Percentiles rank a stretch among this genome's conserved stretches.
Evolutionary conservation across 129 eudicot species (phyloP).

Genomic region (Pseudognaphalium luteoalbum): DNA sequence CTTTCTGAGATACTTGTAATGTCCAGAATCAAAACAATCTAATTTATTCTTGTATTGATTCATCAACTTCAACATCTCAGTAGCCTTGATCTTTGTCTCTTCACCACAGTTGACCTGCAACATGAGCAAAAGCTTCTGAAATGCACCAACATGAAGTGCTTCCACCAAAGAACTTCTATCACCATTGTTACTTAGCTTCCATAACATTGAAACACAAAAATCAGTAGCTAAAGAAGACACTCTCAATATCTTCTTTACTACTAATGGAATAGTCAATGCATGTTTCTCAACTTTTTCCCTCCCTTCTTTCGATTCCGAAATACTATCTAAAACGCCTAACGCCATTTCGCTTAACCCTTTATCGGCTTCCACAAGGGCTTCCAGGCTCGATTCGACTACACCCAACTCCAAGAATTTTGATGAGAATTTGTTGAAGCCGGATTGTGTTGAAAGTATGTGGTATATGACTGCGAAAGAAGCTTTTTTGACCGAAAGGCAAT

Average conservation of each 20-base stretch:
- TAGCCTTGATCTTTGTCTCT: slow-evolving; percentile 64
- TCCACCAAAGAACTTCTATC: slow-evolving; percentile 44
- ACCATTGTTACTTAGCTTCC: slow-evolving; percentile 57
- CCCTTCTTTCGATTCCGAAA: slow-evolving; percentile 44
- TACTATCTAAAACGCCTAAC: slow-evolving; percentile 54
- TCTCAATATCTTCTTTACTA: slow-evolving; percentile 74
- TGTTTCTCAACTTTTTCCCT: slow-evolving; percentile 39
- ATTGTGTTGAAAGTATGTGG: slow-evolving; percentile 39
- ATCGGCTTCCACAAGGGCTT: slow-evolving; percentile 56
- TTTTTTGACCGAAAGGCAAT: slow-evolving; percentile 42
- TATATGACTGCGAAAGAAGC: slow-evolving; percentile 52
- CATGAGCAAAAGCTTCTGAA: slow-evolving; percentile 79
- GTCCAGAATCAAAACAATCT: slow-evolving; percentile 73
- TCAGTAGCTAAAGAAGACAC: slow-evolving; percentile 67
- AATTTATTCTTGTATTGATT: slow-evolving; percentile 55
- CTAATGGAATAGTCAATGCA: slow-evolving; percentile 59
- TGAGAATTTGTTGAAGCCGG: slow-evolving; percentile 19
- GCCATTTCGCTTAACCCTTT: slow-evolving; percentile 62
- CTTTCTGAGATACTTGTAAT: slow-evolving; percentile 67
- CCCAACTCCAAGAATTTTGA: slow-evolving; percentile 51
- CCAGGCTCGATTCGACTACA: slow-evolving; percentile 40
- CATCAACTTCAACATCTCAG: slow-evolving; percentile 81
- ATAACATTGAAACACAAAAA: slow-evolving; percentile 53
- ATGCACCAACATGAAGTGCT: slow-evolving; percentile 74
- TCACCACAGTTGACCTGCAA: slow-evolving; percentile 81